Conservation (phyloP, 164 flowering plant species). For the Tinospora cordifolia region DNA sequence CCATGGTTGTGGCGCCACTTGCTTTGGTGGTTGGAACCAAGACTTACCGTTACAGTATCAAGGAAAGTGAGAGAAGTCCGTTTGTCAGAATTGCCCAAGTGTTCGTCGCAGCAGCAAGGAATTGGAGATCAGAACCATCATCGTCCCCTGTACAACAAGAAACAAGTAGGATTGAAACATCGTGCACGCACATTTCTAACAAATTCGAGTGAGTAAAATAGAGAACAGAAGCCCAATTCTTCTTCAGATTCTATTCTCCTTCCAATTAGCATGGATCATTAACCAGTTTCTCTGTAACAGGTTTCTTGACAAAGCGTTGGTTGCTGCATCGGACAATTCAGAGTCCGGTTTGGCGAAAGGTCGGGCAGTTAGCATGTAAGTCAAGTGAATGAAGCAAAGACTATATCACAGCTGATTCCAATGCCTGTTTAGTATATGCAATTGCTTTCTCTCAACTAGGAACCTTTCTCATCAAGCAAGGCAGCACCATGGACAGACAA, state of each 20-base stretch:
- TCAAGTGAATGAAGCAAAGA: slow-evolving; percentile 15
- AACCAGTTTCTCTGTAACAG: neutral
- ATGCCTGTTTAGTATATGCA: slow-evolving; percentile 14
- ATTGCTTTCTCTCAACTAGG: slow-evolving; percentile 7
- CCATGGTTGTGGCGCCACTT: too few species aligned
- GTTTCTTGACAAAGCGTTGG: slow-evolving; percentile 17
- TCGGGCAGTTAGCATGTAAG: neutral
- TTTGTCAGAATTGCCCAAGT: too few species aligned
- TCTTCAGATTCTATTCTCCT: too few species aligned
- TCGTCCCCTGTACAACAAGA: neutral
- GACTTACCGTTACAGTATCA: too few species aligned
- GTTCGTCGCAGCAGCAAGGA: too few species aligned
- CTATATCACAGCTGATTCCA: slow-evolving; percentile 6
- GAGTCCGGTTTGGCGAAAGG: slow-evolving; percentile 3
- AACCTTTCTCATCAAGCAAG: slow-evolving; percentile 13
- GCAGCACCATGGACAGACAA: slow-evolving; percentile 15
- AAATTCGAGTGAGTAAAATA: slow-evolving; percentile 7
- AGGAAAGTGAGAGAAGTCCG: too few species aligned
- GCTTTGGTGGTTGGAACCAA: too few species aligned
- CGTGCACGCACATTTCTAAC: neutral
- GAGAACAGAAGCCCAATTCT: too few species aligned
- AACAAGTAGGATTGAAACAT: neutral
- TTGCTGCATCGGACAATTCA: neutral
- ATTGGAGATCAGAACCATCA: too few species aligned
- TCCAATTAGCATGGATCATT: too few species aligned